Conservation (phyloP, 805 yeast genomes). For the Kodamaea laetipori region DNA sequence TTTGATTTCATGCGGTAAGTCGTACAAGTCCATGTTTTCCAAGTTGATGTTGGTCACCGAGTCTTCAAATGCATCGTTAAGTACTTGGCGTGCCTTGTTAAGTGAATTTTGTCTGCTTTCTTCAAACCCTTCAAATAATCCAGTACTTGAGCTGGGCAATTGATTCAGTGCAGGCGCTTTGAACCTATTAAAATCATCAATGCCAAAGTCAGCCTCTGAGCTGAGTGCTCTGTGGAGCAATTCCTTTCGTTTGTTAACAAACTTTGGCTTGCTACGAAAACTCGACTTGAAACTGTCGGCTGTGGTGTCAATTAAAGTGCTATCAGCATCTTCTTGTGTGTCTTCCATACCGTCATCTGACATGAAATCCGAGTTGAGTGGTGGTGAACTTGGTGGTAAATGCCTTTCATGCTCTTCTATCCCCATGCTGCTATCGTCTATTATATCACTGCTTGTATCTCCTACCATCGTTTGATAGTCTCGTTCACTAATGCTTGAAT, state of each 20-base stretch:
- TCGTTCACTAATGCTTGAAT: background rate
- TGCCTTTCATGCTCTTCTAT: conserved; percentile 5
- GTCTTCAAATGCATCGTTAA: conserved; percentile 51
- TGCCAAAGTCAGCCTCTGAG: conserved; percentile 50
- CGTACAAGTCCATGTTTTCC: conserved; percentile 48
- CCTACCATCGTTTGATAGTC: conserved; percentile 11
- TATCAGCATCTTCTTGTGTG: conserved; percentile 14
- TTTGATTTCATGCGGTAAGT: conserved; percentile 58
- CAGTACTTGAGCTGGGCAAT: conserved; percentile 33
- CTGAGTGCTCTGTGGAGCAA: conserved; percentile 18
- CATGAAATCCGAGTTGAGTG: conserved; percentile 7
- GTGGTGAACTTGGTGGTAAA: conserved; percentile 13
- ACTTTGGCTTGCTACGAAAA: conserved; percentile 6
- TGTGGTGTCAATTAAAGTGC: conserved; percentile 4
- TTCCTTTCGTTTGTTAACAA: conserved; percentile 9
- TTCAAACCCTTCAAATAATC: conserved; percentile 25
- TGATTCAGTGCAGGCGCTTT: conserved; percentile 28
- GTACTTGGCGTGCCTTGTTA: conserved; percentile 41
- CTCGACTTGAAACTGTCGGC: conserved; percentile 4
- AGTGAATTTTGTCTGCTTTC: conserved; percentile 18
- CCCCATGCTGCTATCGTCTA: conserved; percentile 10
- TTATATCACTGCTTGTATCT: conserved; percentile 8
- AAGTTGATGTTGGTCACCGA: conserved; percentile 46
- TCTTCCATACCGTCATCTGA: conserved; percentile 18
- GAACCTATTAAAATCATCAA: conserved; percentile 50